Base-by-base conservation (phyloP, 1,139 yeast genomes). In the Debaryomyces sp. region DNA sequence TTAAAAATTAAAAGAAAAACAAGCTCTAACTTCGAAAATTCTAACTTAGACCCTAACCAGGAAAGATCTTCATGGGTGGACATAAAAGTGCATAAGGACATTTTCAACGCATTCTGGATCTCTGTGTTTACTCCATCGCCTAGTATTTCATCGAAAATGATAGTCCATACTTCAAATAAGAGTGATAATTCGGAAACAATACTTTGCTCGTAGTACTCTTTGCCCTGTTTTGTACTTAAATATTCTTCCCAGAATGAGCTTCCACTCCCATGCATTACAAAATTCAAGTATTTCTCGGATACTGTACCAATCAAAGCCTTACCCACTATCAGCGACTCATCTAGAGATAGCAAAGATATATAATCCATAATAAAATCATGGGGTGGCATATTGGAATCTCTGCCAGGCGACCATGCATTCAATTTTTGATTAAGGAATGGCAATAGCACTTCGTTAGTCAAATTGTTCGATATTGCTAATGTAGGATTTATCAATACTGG, bases 181-280 rank as follows among this genome's bases (percentile, higher is more conserved):
- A 48, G 32, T 8, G 13, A 12, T 10, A 58, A n/a, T 33, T 48
- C 53, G 12, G 22, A 7, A 4, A 35, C 10, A 5, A 45, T 47
- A 5, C 23, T 18, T 10, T 40, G 26, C 7, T 41, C 29, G 12
- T 44, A 29, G 17, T 36, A 41, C n/a, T 40, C 36, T 13, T 35
- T 10, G 6, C 32, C 24, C 6, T 38, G 24, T 12, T 18, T 18
- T 2, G 34, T 6, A 10, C 9, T n/a, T 13, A 41, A 17, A 30
- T 40, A 42, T 21, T 32, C 32, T 12, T 41, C 26, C 68, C 68
- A 63, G 6, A 62, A 44, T 3, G 67, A 60, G 6, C 40, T 46
- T n/a, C 33, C 45, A 21, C 45, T 38, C 10, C 50, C 50, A 35
- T 47, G 44, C 33, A 56, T 54, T 8, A 62, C 41, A 45, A 41